phyloP scores from a whole-genome alignment of 2,329 filamentous ascomycete species.

The Talaromyces sp. region DNA sequence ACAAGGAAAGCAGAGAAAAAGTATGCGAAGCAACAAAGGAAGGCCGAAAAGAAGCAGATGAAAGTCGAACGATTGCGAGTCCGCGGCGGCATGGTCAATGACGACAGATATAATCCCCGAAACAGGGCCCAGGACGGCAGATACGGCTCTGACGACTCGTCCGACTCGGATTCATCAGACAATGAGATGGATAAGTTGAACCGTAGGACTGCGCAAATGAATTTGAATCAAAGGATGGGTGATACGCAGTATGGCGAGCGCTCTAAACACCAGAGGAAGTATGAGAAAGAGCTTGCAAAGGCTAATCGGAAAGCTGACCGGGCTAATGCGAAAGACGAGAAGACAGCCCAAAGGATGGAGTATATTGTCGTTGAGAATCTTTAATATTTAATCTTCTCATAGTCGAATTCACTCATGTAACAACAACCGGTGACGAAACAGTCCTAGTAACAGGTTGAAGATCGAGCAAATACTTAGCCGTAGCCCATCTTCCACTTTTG shows the following conservation, averaged over 20 bases:
- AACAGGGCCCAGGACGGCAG: neutral
- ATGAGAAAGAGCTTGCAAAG: neutral
- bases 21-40: neutral
- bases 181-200: neutral
- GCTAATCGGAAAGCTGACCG: neutral
- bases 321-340: neutral
- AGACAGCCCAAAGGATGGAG: slow-evolving; percentile 4
- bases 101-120: neutral
- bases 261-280: neutral
- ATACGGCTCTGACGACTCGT: neutral
- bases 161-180: neutral
- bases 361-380: slow-evolving; percentile 12
- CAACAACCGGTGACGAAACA: neutral
- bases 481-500: slow-evolving; percentile 8
- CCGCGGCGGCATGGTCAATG: neutral
- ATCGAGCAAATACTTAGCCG: slow-evolving; percentile 9
- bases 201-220: neutral
- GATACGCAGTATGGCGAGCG: neutral
- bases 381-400: neutral
- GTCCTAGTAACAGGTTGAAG: neutral
- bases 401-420: neutral
- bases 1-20: neutral
- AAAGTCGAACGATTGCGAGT: neutral
- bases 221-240: neutral
- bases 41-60: neutral